These are phyloP conservation scores for Bidens hawaiensis DNA, from an alignment of 140 eudicot species.

Conservation along the genomic window DNA sequence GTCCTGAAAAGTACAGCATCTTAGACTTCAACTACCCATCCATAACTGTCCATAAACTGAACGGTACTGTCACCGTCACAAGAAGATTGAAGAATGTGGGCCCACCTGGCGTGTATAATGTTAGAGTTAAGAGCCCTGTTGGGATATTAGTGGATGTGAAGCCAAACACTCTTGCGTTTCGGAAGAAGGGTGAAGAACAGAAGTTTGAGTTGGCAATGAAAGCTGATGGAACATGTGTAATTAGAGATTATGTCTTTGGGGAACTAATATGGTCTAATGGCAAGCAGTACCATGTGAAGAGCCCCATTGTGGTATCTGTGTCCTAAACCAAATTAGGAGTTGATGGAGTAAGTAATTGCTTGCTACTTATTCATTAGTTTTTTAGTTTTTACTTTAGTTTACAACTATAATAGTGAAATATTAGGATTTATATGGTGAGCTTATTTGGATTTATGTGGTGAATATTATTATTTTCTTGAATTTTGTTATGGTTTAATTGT, in stretches of 20 bases:
- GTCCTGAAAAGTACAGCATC: constrained; percentile 31
- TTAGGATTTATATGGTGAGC: too few relatives aligned
- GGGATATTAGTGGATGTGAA: too few relatives aligned
- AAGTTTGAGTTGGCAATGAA: too few relatives aligned
- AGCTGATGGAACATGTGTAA: neutral
- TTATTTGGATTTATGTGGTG: too few relatives aligned
- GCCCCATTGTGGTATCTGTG: constrained; percentile 31
- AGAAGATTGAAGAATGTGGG: constrained; percentile 62
- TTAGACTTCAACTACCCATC: constrained; percentile 58
- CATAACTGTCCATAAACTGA: constrained; percentile 35
- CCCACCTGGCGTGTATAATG: constrained; percentile 33
- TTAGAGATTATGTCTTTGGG: constrained; percentile 36
- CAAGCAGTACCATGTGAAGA: too few relatives aligned
- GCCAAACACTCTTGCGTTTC: too few relatives aligned
- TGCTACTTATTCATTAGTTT: neutral
- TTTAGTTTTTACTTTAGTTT: neutral
- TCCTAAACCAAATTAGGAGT: neutral
- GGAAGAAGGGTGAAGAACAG: too few relatives aligned
- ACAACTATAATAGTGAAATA: too few relatives aligned
- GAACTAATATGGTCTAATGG: constrained; percentile 56
- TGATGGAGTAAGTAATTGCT: too few relatives aligned
- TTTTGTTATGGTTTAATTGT: too few relatives aligned
- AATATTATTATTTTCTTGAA: too few relatives aligned
- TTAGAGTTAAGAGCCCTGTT: constrained; percentile 32
- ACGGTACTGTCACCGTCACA: constrained; percentile 23